Evolutionary conservation across 2,329 filamentous ascomycete species (phyloP), one percentile per base, ranked within the genome.

Genomic region (Colletotrichum magnum): DNA sequence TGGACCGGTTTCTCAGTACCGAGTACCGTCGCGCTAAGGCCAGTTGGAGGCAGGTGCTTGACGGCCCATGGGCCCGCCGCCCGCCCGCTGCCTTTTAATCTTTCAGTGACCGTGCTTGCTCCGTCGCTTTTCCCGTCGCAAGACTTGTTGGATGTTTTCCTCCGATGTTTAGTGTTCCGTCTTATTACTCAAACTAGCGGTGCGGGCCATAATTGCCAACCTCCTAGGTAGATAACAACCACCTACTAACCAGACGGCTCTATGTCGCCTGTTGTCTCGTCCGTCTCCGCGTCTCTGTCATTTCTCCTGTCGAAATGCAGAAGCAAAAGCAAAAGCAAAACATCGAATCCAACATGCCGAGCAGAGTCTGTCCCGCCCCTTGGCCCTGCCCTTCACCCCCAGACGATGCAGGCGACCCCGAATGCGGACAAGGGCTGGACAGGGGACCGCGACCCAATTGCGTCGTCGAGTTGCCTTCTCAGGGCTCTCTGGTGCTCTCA

Each of bases 391-490:
- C 65, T 51, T 43, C 43, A 52, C 36, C 60, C 62, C 62, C 50
- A 65, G 66, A 59, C 16, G 59, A 59, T 69, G 68, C 58, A 62
- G 57, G 60, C 60, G 64, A 71, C 61, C 60, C 63, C 69, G 51
- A 72, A 66, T 64, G 51, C 41, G 60, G 58, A 18, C 58, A 68
- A 61, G 66, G 60, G 54, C 61, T 45, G 26, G 58, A 50, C 70
- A 69, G 69, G 79, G 79, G 74, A 72, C 72, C 57, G 74, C 72
- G 73, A 73, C 77, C 80, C 81, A 82, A 83, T 82, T 71, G 75
- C 67, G 72, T 72, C 73, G 36, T 69, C 43, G 28, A 71, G 53
- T 41, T 51, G 51, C 56, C 66, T 57, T 61, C 56, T 57, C 50
- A 47, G 43, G 21, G 41, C 57, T 39, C 57, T 51, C 54, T 58